These are phyloP conservation scores for Calonectria montana DNA, from an alignment of 2,329 filamentous ascomycete species.

Conservation along the genomic window DNA sequence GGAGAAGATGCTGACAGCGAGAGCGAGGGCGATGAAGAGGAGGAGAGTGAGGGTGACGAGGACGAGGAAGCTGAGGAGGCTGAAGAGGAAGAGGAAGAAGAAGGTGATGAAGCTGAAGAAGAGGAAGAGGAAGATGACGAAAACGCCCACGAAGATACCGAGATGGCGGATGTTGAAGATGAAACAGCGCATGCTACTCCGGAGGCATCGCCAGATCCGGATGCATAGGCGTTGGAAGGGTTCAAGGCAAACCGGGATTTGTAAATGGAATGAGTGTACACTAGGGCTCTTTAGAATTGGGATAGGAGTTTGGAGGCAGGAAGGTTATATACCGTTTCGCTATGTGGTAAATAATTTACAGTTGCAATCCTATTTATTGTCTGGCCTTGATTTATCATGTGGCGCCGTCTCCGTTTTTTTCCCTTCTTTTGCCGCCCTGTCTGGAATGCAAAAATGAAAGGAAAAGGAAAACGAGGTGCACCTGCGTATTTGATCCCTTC, in stretches of 20 bases:
- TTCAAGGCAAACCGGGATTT: background rate
- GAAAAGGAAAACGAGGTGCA: no score
- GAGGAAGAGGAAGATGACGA: slow-evolving; percentile 27
- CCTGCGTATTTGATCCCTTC: no score
- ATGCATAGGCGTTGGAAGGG: slow-evolving; percentile 8
- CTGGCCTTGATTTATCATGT: background rate
- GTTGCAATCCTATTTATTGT: no score
- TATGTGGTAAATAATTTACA: background rate
- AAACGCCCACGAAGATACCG: slow-evolving; percentile 33
- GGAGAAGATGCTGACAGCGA: slow-evolving; percentile 52
- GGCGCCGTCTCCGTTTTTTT: no score
- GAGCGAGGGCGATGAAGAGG: slow-evolving; percentile 48
- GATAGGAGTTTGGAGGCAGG: slow-evolving; percentile 1
- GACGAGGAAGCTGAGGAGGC: slow-evolving; percentile 34
- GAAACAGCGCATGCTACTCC: background rate
- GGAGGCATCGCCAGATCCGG: slow-evolving; percentile 6
- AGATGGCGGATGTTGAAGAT: slow-evolving; percentile 21
- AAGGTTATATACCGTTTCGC: background rate
- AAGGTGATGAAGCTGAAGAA: slow-evolving; percentile 26
- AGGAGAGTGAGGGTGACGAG: slow-evolving; percentile 33
- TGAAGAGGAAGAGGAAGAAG: slow-evolving; percentile 40
- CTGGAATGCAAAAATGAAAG: background rate
- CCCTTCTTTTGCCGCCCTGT: no score
- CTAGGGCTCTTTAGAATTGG: background rate
- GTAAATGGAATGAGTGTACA: slow-evolving; percentile 22